These are phyloP conservation scores for Brassica napus DNA, from an alignment of 345 rosid genomes.

Conservation along the genomic window DNA sequence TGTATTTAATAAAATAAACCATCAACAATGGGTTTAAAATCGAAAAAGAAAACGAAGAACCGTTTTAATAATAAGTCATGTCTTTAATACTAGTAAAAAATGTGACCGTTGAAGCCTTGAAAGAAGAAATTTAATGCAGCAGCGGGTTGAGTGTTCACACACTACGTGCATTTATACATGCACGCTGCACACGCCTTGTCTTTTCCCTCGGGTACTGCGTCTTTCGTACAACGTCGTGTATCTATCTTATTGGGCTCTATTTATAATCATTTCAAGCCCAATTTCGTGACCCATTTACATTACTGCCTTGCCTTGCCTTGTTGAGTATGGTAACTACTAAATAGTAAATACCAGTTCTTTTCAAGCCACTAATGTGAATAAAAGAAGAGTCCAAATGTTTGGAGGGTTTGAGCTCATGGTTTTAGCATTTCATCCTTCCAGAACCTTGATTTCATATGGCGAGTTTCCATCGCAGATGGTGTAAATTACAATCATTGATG, in stretches of 20 bases:
- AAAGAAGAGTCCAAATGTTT: too few species aligned
- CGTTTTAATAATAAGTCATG: background rate
- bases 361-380: too few species aligned
- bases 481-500: too few species aligned
- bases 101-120: conserved; percentile 25
- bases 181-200: conserved; percentile 39
- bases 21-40: background rate
- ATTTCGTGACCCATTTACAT: background rate
- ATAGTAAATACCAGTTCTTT: too few species aligned
- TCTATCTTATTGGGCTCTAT: background rate
- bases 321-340: background rate
- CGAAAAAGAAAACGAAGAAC: background rate
- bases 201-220: conserved; percentile 16
- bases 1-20: background rate
- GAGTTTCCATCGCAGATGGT: too few species aligned
- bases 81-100: background rate
- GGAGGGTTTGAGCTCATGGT: too few species aligned
- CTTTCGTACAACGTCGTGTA: background rate
- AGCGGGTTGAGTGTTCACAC: conserved; percentile 21
- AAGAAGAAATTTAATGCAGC: conserved; percentile 28
- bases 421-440: too few species aligned
- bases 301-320: background rate
- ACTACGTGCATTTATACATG: conserved; percentile 37
- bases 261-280: background rate
- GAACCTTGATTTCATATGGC: too few species aligned